These are phyloP conservation scores for Psidium guajava DNA, from an alignment of 345 rosid species.

Conservation along the genomic window DNA sequence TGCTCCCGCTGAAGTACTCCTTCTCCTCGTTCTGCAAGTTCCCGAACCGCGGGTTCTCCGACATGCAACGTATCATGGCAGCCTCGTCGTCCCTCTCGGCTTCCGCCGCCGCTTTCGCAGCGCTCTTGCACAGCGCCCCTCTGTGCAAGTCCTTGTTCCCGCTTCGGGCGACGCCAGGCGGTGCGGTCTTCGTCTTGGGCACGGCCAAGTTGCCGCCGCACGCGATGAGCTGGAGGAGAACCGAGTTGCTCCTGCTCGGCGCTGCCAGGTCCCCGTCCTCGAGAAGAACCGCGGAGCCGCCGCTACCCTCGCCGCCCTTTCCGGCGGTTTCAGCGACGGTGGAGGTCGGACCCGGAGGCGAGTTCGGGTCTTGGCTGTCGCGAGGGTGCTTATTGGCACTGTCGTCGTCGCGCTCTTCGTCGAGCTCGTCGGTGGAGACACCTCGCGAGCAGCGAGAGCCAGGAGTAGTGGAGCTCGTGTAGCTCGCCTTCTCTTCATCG, in stretches of 20 bases:
- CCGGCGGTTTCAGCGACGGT: not conserved
- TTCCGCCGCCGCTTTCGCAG: slow-evolving; percentile 20
- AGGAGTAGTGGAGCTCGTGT: slow-evolving; percentile 76
- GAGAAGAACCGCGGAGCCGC: not conserved
- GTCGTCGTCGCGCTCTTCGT: slow-evolving; percentile 16
- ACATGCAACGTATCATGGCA: slow-evolving; percentile 55
- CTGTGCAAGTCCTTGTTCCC: slow-evolving; percentile 24
- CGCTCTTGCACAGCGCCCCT: slow-evolving; percentile 38
- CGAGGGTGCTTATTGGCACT: not conserved
- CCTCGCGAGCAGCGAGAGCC: slow-evolving; percentile 81
- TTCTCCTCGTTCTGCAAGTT: slow-evolving; percentile 68
- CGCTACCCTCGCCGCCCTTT: not conserved
- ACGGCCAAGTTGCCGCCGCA: slow-evolving; percentile 68
- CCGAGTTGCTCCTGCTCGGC: not conserved
- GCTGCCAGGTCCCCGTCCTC: not conserved
- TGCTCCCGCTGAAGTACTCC: slow-evolving; percentile 88
- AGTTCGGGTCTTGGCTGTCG: not conserved
- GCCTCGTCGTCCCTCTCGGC: slow-evolving; percentile 29
- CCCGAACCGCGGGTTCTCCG: slow-evolving; percentile 95
- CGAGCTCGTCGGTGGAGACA: slow-evolving; percentile 60
- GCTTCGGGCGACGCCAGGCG: not conserved
- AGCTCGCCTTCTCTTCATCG: slow-evolving; percentile 72
- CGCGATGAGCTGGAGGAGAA: slow-evolving; percentile 27
- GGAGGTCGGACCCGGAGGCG: not conserved
- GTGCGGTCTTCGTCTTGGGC: slow-evolving; percentile 20